Percentiles rank a stretch among this genome's conserved stretches.
phyloP scores from a whole-genome alignment of 257 asterid species.

The Ilex aquifolium region DNA sequence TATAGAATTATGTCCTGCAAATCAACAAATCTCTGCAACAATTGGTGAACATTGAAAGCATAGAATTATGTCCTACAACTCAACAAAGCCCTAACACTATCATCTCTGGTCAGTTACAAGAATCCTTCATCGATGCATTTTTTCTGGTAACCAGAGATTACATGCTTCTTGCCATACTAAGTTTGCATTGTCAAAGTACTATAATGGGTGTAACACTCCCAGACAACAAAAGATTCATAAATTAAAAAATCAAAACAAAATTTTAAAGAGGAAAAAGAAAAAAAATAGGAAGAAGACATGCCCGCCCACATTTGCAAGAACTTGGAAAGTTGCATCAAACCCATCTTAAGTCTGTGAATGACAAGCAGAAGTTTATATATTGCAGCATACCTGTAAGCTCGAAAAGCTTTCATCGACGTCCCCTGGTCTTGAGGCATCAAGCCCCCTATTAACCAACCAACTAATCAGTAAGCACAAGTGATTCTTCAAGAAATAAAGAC shows the following conservation, averaged over 20 bases:
- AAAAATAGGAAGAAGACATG: no score
- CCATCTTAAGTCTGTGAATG: no score
- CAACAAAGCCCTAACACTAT: not conserved
- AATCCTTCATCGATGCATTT: no score
- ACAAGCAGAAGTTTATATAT: not conserved
- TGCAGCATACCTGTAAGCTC: constrained; percentile 61
- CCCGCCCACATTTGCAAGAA: no score
- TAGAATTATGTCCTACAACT: not conserved
- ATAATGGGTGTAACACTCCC: not conserved
- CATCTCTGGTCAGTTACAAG: not conserved
- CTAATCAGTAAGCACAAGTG: constrained; percentile 17
- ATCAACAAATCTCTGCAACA: not conserved
- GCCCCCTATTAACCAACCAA: constrained; percentile 53
- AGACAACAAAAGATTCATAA: not conserved
- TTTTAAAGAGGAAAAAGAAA: not conserved
- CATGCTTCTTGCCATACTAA: no score
- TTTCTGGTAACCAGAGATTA: no score
- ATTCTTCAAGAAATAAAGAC: constrained; percentile 4
- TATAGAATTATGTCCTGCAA: not conserved
- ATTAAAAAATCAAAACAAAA: no score
- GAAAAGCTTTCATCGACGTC: constrained; percentile 65
- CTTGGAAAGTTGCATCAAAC: no score
- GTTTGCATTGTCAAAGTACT: not conserved
- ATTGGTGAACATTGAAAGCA: not conserved
- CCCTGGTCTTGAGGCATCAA: constrained; percentile 72